Base-by-base conservation (phyloP, 2,329 filamentous ascomycete genomes). In the Chaetomiaceae sp. region DNA sequence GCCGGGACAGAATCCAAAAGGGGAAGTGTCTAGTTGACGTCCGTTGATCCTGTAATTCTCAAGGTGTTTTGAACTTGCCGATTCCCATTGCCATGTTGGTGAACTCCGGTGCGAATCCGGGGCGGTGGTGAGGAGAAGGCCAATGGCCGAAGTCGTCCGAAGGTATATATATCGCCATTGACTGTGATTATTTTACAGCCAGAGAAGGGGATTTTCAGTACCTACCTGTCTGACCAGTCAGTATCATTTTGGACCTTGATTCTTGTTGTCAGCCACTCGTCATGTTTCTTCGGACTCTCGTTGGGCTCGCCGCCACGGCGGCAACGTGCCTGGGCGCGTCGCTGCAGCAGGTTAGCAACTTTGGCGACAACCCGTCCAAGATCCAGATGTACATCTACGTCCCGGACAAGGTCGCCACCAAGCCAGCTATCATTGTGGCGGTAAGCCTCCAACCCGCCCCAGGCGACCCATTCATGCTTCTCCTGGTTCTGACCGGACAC, bases 371-470 rank as follows among this genome's bases (percentile, higher is more conserved):
- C 30, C 71, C 73, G 1, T 68, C 63, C 5, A 65, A 65, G 6
- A 68, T 70, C 4, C 59, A 60, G 31, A 72, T 76, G 64, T 72
- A 67, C 62, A 72, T 74, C 40, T 65, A 66, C 38, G 63, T 65
- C 9, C 65, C 65, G 2, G 62, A 64, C 55, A 63, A 56, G 30
- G 51, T 67, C 7, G 58, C 61, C 12, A 48, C 65, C 5, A 70
- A 67, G n/a, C 74, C 74, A 0, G 68, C 68, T 13, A 64, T 77
- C 39, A 65, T 76, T 7, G 70, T 76, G 13, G 74, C 69, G 3
- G 66, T 62, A 58, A 48, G 59, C 23, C 34, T 6, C 14, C 16
- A n/a, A 17, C 3, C 9, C 2, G n/a, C 33, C 37, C 14, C 30
- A 27, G 25, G 10, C 25, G 25, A 27, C 6, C 6, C 6, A 27